Percentiles rank a stretch among this genome's conserved stretches.
Evolutionary conservation across 2,329 filamentous ascomycete genomes (phyloP).

Genomic region (Berkeleyomyces rouxiae): DNA sequence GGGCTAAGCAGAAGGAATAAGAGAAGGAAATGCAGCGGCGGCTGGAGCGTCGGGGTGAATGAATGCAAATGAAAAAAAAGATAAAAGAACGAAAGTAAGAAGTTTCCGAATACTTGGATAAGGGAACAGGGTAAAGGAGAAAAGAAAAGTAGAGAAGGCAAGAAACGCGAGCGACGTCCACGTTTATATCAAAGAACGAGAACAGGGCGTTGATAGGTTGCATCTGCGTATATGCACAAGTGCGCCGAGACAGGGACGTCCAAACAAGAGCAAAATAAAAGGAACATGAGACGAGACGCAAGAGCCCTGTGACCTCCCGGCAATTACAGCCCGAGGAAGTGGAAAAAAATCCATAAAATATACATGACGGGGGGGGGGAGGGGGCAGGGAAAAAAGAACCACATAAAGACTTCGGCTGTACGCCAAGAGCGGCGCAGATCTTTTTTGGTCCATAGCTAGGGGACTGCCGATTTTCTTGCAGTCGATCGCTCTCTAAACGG

Average conservation of each 20-base stretch:
- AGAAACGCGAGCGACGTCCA: neutral
- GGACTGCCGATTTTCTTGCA: neutral
- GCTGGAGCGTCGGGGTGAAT: neutral
- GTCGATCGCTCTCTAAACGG: neutral
- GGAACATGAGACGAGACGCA: neutral
- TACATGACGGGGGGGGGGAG: neutral
- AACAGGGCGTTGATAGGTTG: neutral
- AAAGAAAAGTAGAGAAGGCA: neutral
- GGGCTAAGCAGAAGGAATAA: neutral
- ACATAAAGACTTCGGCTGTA: neutral
- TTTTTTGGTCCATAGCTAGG: neutral
- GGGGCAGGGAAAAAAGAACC: neutral
- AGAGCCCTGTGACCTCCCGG: neutral
- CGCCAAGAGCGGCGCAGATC: constrained; percentile 1
- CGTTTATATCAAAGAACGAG: neutral
- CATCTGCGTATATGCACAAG: neutral
- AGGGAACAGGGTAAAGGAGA: neutral
- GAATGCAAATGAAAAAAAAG: neutral
- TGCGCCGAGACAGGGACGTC: neutral
- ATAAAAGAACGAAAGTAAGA: too few relatives aligned
- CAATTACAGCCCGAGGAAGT: neutral
- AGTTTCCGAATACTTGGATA: too few relatives aligned
- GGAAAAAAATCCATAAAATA: neutral
- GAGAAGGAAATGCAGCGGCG: neutral
- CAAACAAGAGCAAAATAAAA: constrained; percentile 2